A percentile compares a stretch with the other conserved stretches of the same genome.
phyloP scores from a whole-genome alignment of 805 yeast species.

The Cyberlindnera misumaiensis region DNA sequence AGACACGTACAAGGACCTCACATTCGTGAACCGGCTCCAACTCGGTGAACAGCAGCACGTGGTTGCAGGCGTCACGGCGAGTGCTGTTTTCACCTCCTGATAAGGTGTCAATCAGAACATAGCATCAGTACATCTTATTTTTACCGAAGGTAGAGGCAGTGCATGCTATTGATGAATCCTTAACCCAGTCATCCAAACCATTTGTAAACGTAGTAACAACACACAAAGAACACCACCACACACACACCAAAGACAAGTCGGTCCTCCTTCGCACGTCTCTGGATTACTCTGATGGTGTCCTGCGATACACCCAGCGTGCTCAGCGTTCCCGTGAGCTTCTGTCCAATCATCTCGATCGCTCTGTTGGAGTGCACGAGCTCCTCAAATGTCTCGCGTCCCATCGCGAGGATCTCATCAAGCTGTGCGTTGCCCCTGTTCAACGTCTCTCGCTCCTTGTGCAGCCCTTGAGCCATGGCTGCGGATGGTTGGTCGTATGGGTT shows the following conservation, averaged over 20 bases:
- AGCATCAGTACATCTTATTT: too few species aligned
- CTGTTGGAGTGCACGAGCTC: constrained; percentile 83
- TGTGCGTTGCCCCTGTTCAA: constrained; percentile 69
- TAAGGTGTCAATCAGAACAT: too few species aligned
- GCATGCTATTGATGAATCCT: too few species aligned
- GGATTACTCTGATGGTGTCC: constrained; percentile 74
- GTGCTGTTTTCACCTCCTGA: constrained; percentile 45
- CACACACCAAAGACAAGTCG: constrained; percentile 82
- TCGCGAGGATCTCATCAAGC: constrained; percentile 82
- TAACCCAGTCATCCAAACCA: constrained; percentile 66
- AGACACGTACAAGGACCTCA: constrained; percentile 27
- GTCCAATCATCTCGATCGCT: constrained; percentile 42
- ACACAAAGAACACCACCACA: constrained; percentile 50
- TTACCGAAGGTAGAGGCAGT: too few species aligned
- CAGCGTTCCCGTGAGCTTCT: constrained; percentile 57
- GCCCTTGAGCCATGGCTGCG: constrained; percentile 6
- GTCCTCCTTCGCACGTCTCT: constrained; percentile 78
- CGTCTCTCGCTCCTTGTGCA: constrained; percentile 59
- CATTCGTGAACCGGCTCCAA: constrained; percentile 39
- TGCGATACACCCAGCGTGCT: constrained; percentile 81
- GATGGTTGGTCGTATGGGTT: constrained; percentile 22
- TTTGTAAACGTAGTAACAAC: constrained; percentile 60
- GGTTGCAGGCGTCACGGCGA: constrained; percentile 53
- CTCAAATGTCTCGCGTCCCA: constrained; percentile 81
- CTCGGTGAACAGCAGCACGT: constrained; percentile 48